Conservation (phyloP, 495 filamentous ascomycete genomes). For the Tuber microsphaerosporum region DNA sequence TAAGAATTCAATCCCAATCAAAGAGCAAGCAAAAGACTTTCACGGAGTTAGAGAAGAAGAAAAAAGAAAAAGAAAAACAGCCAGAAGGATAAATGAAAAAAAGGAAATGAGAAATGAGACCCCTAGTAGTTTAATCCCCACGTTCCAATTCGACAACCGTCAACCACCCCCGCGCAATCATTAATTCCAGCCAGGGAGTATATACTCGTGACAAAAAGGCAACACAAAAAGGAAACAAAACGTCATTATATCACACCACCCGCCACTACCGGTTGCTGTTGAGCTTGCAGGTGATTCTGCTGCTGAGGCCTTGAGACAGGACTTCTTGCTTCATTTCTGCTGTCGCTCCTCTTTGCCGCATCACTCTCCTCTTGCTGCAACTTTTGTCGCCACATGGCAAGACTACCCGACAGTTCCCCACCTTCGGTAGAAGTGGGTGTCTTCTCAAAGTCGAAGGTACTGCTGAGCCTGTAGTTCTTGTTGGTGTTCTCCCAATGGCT, state of each 20-base stretch:
- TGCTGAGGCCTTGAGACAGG: slow-evolving; percentile 28
- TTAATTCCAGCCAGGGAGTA: slow-evolving; percentile 35
- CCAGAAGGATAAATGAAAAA: slow-evolving; percentile 13
- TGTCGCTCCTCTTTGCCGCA: slow-evolving; percentile 35
- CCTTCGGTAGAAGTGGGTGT: slow-evolving; percentile 42
- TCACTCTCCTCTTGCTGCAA: slow-evolving; percentile 38
- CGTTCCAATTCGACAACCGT: not conserved
- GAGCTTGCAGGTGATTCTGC: slow-evolving; percentile 8
- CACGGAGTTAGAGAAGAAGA: slow-evolving; percentile 12
- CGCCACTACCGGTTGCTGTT: not conserved
- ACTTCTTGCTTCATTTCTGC: slow-evolving; percentile 27
- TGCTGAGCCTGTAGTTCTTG: slow-evolving; percentile 84
- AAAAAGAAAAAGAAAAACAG: slow-evolving; percentile 10
- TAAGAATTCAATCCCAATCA: slow-evolving; percentile 33
- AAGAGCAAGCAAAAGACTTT: slow-evolving; percentile 19
- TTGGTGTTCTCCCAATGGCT: slow-evolving; percentile 93
- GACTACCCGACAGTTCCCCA: slow-evolving; percentile 37
- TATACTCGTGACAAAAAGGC: slow-evolving; percentile 21
- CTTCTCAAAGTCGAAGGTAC: slow-evolving; percentile 75
- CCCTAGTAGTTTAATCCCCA: not conserved
- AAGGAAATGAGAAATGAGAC: not conserved
- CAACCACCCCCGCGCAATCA: slow-evolving; percentile 21
- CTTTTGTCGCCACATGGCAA: slow-evolving; percentile 41
- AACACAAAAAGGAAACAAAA: slow-evolving; percentile 22
- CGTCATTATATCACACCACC: slow-evolving; percentile 37